Conservation (phyloP, 2,329 filamentous ascomycete species). For the Fusarium tanahbumbuense region DNA sequence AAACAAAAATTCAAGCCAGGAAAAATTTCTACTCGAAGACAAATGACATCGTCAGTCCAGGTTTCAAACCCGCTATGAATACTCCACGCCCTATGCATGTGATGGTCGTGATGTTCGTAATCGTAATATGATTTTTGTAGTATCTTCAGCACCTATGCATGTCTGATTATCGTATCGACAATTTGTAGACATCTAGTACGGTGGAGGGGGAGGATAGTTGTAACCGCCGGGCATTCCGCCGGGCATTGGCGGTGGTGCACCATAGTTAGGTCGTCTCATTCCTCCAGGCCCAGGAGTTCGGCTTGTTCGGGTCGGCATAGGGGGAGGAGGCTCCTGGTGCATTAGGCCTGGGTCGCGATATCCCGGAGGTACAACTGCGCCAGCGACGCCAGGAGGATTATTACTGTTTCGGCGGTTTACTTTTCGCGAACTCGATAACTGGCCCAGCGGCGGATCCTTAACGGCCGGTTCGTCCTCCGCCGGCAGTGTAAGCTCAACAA, state of each 20-base stretch:
- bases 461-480: constrained; percentile 69
- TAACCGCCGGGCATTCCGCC: constrained; percentile 31
- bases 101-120: constrained; percentile 47
- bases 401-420: constrained; percentile 55
- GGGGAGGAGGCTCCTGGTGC: constrained; percentile 42
- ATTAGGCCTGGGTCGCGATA: constrained; percentile 44
- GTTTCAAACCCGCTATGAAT: constrained; percentile 41
- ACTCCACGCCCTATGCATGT: constrained; percentile 46
- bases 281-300: constrained; percentile 47
- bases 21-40: constrained; percentile 40
- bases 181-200: constrained; percentile 26
- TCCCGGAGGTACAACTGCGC: constrained; percentile 42
- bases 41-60: constrained; percentile 41
- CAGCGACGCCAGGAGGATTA: constrained; percentile 47
- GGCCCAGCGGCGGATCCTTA: constrained; percentile 69
- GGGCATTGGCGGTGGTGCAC: constrained; percentile 38
- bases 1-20: constrained; percentile 37
- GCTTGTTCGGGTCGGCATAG: constrained; percentile 37
- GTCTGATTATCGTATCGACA: constrained; percentile 22
- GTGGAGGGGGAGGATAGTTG: constrained; percentile 34
- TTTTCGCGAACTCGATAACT: constrained; percentile 62
- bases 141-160: constrained; percentile 27
- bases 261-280: constrained; percentile 41
- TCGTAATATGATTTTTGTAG: constrained; percentile 41
- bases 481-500: constrained; percentile 75